Evolutionary conservation across 164 flowering plant species (phyloP).

Genomic region (Pachysandra terminalis): DNA sequence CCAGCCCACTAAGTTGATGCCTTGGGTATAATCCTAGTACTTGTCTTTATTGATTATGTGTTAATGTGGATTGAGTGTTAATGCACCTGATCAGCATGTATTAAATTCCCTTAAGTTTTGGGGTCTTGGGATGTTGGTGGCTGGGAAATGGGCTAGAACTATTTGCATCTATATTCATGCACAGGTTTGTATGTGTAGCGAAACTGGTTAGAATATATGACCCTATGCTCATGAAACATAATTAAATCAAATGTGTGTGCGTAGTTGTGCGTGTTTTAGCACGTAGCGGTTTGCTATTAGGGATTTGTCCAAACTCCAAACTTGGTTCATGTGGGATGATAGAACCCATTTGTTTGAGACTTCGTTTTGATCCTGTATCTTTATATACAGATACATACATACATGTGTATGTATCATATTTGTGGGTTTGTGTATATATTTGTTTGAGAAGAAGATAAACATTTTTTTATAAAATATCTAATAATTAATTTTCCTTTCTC

Average conservation of each 20-base stretch:
- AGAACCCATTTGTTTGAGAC: no score
- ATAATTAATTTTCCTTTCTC: no score
- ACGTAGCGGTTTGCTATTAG: no score
- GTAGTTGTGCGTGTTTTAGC: not conserved
- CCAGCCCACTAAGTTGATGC: slow-evolving; percentile 54
- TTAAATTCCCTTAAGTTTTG: no score
- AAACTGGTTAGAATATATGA: not conserved
- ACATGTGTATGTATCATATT: no score
- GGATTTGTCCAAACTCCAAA: no score
- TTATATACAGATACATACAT: no score
- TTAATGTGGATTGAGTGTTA: not conserved
- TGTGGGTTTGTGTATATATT: no score
- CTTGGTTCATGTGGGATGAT: no score
- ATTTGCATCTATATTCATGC: not conserved
- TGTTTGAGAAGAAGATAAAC: no score
- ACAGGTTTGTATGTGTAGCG: not conserved
- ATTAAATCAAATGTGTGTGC: not conserved
- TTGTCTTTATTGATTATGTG: not conserved
- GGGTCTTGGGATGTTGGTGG: not conserved
- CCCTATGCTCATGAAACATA: not conserved
- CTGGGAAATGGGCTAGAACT: not conserved
- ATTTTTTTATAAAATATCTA: no score
- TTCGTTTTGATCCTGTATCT: no score
- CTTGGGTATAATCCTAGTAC: slow-evolving; percentile 52
- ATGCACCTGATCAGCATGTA: not conserved